Percentiles rank a stretch among this genome's conserved stretches.
These are phyloP conservation scores for Pontederia paniculata DNA, from an alignment of 176 grass and related monocot genomes.

Conservation along the genomic window DNA sequence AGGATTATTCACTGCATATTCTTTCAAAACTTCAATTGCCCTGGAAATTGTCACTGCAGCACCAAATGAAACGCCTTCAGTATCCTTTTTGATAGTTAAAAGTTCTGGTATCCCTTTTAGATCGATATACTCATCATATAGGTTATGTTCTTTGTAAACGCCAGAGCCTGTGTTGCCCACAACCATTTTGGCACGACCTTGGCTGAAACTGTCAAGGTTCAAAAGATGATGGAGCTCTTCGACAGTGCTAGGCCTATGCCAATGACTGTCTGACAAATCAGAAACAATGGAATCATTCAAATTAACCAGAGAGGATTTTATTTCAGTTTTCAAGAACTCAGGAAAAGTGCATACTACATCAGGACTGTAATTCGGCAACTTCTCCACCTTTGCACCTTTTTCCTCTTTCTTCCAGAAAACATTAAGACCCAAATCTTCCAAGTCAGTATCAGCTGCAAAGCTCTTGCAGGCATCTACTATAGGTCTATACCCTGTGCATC, in stretches of 20 bases:
- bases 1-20: slow-evolving; percentile 5
- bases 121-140: slow-evolving; percentile 66
- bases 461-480: slow-evolving; percentile 86
- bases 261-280: slow-evolving; percentile 5
- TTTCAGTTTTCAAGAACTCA: slow-evolving; percentile 64
- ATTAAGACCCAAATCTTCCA: slow-evolving; percentile 86
- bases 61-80: slow-evolving; percentile 44
- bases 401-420: slow-evolving; percentile 66
- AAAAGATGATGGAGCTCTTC: slow-evolving; percentile 37
- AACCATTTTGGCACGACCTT: slow-evolving; percentile 41
- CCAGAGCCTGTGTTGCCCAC: slow-evolving; percentile 76
- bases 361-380: slow-evolving; percentile 40
- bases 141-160: slow-evolving; percentile 58
- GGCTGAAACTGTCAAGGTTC: slow-evolving; percentile 21
- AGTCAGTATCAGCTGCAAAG: slow-evolving; percentile 80
- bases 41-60: slow-evolving; percentile 49
- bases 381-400: slow-evolving; percentile 23
- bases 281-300: background rate
- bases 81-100: slow-evolving; percentile 35
- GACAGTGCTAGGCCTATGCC: slow-evolving; percentile 47
- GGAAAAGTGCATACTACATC: slow-evolving; percentile 47
- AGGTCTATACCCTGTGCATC: slow-evolving; percentile 89
- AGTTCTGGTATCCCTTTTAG: slow-evolving; percentile 55
- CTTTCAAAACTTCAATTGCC: slow-evolving; percentile 50
- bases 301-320: slow-evolving; percentile 33